Evolutionary conservation across 768 basidiomycete genomes (phyloP), one percentile per base, ranked within the genome.

Genomic region (Exsudoporus frostii): DNA sequence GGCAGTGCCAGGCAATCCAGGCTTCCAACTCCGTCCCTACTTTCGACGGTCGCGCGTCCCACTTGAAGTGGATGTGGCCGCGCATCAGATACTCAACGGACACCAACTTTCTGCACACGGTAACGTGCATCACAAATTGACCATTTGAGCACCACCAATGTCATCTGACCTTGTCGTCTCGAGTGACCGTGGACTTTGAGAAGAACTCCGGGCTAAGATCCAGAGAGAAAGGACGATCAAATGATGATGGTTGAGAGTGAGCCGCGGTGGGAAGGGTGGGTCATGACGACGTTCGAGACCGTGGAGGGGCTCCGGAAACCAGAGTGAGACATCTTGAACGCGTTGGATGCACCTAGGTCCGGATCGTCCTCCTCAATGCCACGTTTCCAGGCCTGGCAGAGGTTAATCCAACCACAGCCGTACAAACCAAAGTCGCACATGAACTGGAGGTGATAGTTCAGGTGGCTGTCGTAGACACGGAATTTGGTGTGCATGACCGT

Each of bases 391-490:
- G 77, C 83, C 46, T 85, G 76, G 40, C 76, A 77, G 4, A 96
- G 71, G 52, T 96, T 84, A 40, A 98, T 76, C 82, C 86, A 90
- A 2, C 91, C 93, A 68, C 95, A 98, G 3, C 96, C 96, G 61
- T 94, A 96, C 24, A 98, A 77, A 52, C 92, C 92, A 65, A 90
- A 94, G 72, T 99, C 96, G 68, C 86, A 88, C 81, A 98, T 79
- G 73, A 98, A 97, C 72, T 98, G 95, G 33, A 98, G 77, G 24
- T 84, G 72, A 68, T 84, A 97, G 64, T 84, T 88, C 65, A 98
- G 77, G 73, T 99, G 96, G 56, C 86, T 90, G 71, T 98, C 97
- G 68, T 84, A 97, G 11, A 91, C 80, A 43, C 79, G 76, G 71
- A 90, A 94, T 27, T 81, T 81, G 24, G 84, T 87, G 29, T 79